Evolutionary conservation across 164 flowering plant genomes (phyloP), one percentile per base, ranked within the genome.

Genomic region (Kingdonia uniflora): DNA sequence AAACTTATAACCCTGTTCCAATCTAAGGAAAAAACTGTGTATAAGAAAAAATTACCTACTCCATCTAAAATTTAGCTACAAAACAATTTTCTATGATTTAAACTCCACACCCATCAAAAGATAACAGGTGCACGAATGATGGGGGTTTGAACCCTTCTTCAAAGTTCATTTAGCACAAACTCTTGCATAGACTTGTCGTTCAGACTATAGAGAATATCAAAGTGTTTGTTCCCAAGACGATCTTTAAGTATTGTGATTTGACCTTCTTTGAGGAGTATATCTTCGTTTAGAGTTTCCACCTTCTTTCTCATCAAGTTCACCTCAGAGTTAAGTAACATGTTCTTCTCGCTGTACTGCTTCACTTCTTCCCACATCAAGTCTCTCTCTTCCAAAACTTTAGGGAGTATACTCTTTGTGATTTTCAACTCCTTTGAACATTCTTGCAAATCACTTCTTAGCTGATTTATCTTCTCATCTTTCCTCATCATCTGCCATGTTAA

Each of bases 291-390:
- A 17, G 68, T 67, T 49, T 88, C 97, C 1, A 84, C 63, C 62
- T 81, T 84, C 74, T 80, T 86, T 65, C 22, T 88, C 79, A 84
- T 26, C 24, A 60, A 19, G 17, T 64, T 68, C 37, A 84, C 65
- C 66, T 92, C 87, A 1, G 81, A 67, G 67, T 80, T 80, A 55
- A 88, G 50, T 22, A 82, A 58, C 94, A 85, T 85, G 66, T 82
- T 84, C 76, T 77, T 74, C 70, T 92, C 98, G 15, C 78, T 76
- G 66, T 69, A 76, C 40, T 82, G 78, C 73, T 82, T 84, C 42
- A 88, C 85, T 51, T 88, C 77, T 54, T 78, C 84, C 95, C 90
- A 88, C 85, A 88, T 67, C 58, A 74, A 1, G 60, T 92, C 95
- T 68, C 96, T 81, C 65, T 92, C 97, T 57, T 78, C 74, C 10